These are phyloP conservation scores for Herpotrichia juniperi DNA, from an alignment of 2,329 filamentous ascomycete species.

Conservation along the genomic window DNA sequence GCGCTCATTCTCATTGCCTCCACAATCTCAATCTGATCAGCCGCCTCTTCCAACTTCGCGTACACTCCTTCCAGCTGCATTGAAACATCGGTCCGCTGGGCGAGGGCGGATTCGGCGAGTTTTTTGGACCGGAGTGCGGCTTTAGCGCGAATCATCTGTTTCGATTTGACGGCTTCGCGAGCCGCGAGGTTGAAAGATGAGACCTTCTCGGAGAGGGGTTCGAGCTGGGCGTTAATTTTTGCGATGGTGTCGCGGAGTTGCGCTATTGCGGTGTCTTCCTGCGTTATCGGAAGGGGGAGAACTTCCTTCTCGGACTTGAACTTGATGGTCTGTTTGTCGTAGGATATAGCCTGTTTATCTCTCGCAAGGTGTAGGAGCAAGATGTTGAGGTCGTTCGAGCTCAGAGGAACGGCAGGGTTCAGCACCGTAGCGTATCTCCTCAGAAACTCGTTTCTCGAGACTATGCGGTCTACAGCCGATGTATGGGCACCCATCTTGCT, in stretches of 20 bases:
- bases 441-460: conserved; percentile 42
- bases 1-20: conserved; percentile 81
- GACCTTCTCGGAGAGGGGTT: conserved; percentile 65
- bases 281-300: conserved; percentile 65
- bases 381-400: conserved; percentile 72
- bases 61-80: conserved; percentile 84
- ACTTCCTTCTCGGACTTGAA: conserved; percentile 59
- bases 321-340: conserved; percentile 79
- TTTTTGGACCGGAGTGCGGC: conserved; percentile 84
- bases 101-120: conserved; percentile 74
- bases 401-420: conserved; percentile 34
- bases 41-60: conserved; percentile 81
- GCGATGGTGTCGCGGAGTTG: conserved; percentile 76
- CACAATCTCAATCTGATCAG: conserved; percentile 83
- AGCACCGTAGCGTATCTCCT: conserved; percentile 37
- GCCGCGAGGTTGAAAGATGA: conserved; percentile 61
- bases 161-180: conserved; percentile 71
- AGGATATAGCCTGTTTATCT: conserved; percentile 74
- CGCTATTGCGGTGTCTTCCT: conserved; percentile 82
- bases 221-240: conserved; percentile 70
- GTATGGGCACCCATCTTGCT: conserved; percentile 42
- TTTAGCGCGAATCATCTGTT: conserved; percentile 77
- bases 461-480: conserved; percentile 42
- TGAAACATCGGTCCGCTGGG: conserved; percentile 74
- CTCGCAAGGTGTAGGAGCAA: conserved; percentile 60